These are phyloP conservation scores for Gillenia trifoliata DNA, from an alignment of 306 rosid species.

Conservation along the genomic window DNA sequence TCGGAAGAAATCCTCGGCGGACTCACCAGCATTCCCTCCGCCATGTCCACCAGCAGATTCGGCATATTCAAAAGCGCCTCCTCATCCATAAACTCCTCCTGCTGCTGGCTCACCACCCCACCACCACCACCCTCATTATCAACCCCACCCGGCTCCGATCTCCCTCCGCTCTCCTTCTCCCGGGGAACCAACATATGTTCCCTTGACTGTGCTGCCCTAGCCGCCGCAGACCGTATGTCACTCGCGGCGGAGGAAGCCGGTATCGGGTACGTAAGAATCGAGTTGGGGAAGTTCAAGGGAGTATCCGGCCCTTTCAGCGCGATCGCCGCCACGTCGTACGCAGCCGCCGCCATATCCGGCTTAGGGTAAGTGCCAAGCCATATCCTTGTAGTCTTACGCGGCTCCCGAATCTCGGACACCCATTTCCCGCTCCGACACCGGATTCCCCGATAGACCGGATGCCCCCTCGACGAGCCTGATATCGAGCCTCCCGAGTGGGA, in stretches of 20 bases:
- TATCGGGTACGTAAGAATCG: conserved; percentile 40
- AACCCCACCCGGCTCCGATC: neutral
- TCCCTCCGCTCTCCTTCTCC: neutral
- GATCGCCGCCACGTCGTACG: conserved; percentile 88
- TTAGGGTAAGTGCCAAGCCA: conserved; percentile 89
- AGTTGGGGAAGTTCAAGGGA: conserved; percentile 61
- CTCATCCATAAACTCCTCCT: conserved; percentile 37
- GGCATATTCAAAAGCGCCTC: conserved; percentile 48
- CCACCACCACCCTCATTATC: neutral
- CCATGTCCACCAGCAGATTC: conserved; percentile 46
- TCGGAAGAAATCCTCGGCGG: conserved; percentile 44
- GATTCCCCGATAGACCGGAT: conserved; percentile 51
- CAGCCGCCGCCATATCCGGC: conserved; percentile 93
- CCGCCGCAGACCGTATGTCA: conserved; percentile 76
- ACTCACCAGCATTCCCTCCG: conserved; percentile 51
- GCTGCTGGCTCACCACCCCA: neutral
- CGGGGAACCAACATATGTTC: neutral
- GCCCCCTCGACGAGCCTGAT: conserved; percentile 13
- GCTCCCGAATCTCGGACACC: conserved; percentile 97
- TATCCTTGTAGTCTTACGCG: conserved; percentile 77
- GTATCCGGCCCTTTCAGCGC: conserved; percentile 76
- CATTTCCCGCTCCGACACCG: conserved; percentile 81
- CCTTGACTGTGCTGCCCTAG: conserved; percentile 57
- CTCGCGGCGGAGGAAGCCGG: conserved; percentile 63
- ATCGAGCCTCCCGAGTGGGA: conserved; percentile 27